Base-by-base conservation (phyloP, 2,329 filamentous ascomycete species). In the Cladobotryum mycophilum region DNA sequence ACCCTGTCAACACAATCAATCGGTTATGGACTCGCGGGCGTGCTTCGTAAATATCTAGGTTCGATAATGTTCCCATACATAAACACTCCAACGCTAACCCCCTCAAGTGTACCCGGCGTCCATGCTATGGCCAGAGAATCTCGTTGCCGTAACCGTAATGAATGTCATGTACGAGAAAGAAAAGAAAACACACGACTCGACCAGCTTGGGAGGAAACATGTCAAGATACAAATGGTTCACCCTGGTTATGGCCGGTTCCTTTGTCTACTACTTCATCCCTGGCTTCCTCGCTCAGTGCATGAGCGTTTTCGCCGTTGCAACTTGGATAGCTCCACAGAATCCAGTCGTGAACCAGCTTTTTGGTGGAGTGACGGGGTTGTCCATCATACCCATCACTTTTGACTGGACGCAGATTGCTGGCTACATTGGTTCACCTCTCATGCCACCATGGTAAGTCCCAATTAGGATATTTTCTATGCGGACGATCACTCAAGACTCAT, bases 361-460 rank as follows among this genome's bases (percentile, higher is more conserved):
- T 57, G 86, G 86, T 2, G 84, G 83, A 1, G 75, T 73, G 45
- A 85, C 81, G 0, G 86, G 86, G 0, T 56, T 89, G 3, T 86
- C 82, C 0, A 61, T 89, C 25, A 68, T 89, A 6, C 85, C 86
- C 1, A 80, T 89, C 33, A 88, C 85, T 0, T 88, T 89, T 60
- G 86, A 89, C 70, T 89, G 86, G 85, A 85, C 83, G 5, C 83
- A 88, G 58, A 76, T 88, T 47, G 76, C 83, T 3, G 86, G 84
- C 43, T 89, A 80, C 54, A 73, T 86, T 47, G 79, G 80, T 30
- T 86, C 82, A 9, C 85, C 85, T 17, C 67, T 89, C 36, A 84
- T 88, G 45, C 79, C 84, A 3, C 85, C 85, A 5, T 89, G 84
- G 78, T 80, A 62, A 52, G 74, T 62, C 13, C 11, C 25, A 8